Percentiles rank a stretch among this genome's conserved stretches.
phyloP scores from a whole-genome alignment of 2,329 filamentous ascomycete species.

The Aspergillus terreus region DNA sequence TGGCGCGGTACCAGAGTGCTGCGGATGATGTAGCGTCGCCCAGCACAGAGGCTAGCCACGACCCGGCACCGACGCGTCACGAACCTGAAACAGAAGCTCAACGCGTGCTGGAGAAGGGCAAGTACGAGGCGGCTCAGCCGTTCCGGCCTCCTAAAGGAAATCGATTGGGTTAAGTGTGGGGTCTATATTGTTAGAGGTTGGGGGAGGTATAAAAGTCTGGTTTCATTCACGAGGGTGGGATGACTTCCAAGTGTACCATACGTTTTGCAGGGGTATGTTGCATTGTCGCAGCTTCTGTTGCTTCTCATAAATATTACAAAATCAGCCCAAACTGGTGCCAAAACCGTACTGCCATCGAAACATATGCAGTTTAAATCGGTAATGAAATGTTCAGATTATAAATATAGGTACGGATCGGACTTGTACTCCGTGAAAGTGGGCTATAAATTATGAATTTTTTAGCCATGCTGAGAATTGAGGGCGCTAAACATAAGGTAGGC shows the following conservation, averaged over 20 bases:
- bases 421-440: too few relatives aligned
- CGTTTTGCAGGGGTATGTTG: background rate
- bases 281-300: too few relatives aligned
- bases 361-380: too few relatives aligned
- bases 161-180: conserved; percentile 57
- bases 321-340: too few relatives aligned
- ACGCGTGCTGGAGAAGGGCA: conserved; percentile 71
- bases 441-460: too few relatives aligned
- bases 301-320: too few relatives aligned
- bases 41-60: conserved; percentile 67
- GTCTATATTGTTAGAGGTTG: background rate
- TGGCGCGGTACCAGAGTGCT: conserved; percentile 25
- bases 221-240: background rate
- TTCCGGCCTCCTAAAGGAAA: conserved; percentile 81
- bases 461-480: too few relatives aligned
- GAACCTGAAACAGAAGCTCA: conserved; percentile 68
- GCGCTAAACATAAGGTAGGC: too few relatives aligned
- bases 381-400: too few relatives aligned
- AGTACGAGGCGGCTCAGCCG: conserved; percentile 77
- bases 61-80: conserved; percentile 84
- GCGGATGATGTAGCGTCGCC: conserved; percentile 58
- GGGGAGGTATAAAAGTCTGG: background rate
- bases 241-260: background rate
- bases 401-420: too few relatives aligned
- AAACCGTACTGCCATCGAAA: too few relatives aligned